Percentiles rank a stretch among this genome's conserved stretches.
Evolutionary conservation across 441 rosid genomes (phyloP).

Genomic region (Populus hybrid): DNA sequence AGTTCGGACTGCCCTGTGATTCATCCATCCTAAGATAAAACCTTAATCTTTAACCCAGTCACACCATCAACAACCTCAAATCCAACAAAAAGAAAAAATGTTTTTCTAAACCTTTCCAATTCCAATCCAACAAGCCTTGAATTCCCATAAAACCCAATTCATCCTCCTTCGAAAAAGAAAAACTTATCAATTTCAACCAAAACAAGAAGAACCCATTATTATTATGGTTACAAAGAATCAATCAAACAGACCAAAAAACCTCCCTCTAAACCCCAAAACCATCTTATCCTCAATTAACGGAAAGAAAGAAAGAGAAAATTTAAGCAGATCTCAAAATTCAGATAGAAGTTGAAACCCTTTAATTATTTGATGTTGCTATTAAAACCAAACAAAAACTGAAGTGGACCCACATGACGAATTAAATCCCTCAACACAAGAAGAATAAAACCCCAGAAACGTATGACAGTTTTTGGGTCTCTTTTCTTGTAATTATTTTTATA

Average conservation of each 20-base stretch:
- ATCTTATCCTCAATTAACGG: neutral
- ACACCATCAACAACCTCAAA: conserved; percentile 16
- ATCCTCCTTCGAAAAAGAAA: neutral
- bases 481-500: conserved; percentile 17
- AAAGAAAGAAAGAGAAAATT: neutral
- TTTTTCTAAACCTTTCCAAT: conserved; percentile 5
- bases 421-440: neutral
- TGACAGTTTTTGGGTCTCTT: neutral
- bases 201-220: neutral
- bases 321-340: neutral
- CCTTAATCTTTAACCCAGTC: conserved; percentile 20
- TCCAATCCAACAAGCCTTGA: neutral
- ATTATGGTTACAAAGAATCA: neutral
- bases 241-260: neutral
- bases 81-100: neutral
- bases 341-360: neutral
- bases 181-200: conserved; percentile 4
- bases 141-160: neutral
- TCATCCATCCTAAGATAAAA: conserved; percentile 57
- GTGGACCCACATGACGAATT: neutral
- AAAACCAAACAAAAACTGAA: neutral
- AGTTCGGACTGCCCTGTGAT: conserved; percentile 57
- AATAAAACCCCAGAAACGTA: conserved; percentile 3
- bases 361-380: neutral
- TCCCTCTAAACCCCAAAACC: neutral